phyloP scores from a whole-genome alignment of 2,329 filamentous ascomycete genomes.

The Aureobasidium sp. region DNA sequence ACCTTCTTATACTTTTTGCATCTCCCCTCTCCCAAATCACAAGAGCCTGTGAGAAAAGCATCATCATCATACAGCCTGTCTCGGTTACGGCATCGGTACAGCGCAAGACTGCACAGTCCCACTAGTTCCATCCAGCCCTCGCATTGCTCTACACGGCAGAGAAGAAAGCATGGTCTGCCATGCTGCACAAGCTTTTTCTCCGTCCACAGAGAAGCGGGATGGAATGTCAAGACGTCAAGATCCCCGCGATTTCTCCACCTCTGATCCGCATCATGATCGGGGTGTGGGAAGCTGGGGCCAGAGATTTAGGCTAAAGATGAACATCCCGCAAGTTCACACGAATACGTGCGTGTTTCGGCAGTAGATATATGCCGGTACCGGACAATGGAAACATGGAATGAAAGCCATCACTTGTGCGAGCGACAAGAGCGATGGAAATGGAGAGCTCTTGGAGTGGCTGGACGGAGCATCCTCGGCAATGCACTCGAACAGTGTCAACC shows the following conservation, averaged over 20 bases:
- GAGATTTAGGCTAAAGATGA: background rate
- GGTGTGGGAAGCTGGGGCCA: background rate
- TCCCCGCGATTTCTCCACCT: slow-evolving; percentile 9
- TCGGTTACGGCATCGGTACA: background rate
- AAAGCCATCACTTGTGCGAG: no score
- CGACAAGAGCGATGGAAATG: background rate
- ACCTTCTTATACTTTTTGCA: background rate
- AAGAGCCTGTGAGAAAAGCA: background rate
- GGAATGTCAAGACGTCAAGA: background rate
- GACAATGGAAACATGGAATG: background rate
- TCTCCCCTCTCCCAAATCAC: background rate
- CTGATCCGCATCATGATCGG: background rate
- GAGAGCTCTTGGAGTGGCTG: background rate
- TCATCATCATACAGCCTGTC: background rate
- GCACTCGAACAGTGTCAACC: no score
- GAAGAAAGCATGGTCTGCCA: background rate
- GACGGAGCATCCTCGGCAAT: background rate
- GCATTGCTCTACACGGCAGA: background rate
- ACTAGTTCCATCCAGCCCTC: background rate
- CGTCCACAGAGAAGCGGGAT: background rate
- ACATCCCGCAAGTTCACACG: background rate
- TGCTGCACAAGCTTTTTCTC: background rate
- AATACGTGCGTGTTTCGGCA: background rate
- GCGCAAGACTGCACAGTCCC: background rate
- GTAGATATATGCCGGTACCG: background rate